Percentiles rank a stretch among this genome's conserved stretches.
Conservation (phyloP, 768 basidiomycete species). For the Russula dissimulans region DNA sequence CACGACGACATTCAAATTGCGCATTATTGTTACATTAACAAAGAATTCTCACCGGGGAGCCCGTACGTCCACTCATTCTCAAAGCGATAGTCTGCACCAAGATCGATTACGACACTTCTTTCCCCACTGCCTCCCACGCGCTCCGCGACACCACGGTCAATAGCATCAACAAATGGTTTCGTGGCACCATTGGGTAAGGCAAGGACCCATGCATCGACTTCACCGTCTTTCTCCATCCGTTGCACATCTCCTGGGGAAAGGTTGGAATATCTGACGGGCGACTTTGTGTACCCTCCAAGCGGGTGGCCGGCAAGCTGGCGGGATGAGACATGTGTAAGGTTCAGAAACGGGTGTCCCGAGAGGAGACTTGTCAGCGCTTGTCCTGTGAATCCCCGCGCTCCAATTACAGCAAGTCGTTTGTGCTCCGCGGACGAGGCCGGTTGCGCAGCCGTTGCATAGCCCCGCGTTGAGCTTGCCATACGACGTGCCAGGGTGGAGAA, state of each 20-base stretch:
- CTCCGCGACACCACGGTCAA: constrained; percentile 65
- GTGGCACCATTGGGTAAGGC: constrained; percentile 96
- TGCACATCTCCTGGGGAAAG: constrained; percentile 72
- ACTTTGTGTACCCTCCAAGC: constrained; percentile 75
- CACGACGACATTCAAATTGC: constrained; percentile 27
- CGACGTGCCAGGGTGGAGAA: constrained; percentile 53
- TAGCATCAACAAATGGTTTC: constrained; percentile 93
- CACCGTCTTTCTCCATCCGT: constrained; percentile 78
- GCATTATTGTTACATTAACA: constrained; percentile 29
- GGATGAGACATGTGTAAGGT: constrained; percentile 92
- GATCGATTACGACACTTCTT: constrained; percentile 79
- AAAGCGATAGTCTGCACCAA: constrained; percentile 93
- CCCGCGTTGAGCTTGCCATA: constrained; percentile 45
- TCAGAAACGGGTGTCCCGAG: constrained; percentile 77
- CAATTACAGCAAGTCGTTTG: constrained; percentile 92
- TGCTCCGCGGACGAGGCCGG: constrained; percentile 43
- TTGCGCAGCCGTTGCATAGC: constrained; percentile 66
- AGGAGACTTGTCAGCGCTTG: constrained; percentile 85
- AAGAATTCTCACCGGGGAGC: constrained; percentile 83
- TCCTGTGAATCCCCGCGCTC: constrained; percentile 93
- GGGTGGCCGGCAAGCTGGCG: constrained; percentile 82
- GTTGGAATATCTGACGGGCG: constrained; percentile 66
- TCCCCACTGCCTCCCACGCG: constrained; percentile 32
- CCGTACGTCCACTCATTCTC: constrained; percentile 96
- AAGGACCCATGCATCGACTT: constrained; percentile 98